Evolutionary conservation across 371 early-diverging fungal species (phyloP), one percentile per base, ranked within the genome.

Genomic region (Mortierella sp.): DNA sequence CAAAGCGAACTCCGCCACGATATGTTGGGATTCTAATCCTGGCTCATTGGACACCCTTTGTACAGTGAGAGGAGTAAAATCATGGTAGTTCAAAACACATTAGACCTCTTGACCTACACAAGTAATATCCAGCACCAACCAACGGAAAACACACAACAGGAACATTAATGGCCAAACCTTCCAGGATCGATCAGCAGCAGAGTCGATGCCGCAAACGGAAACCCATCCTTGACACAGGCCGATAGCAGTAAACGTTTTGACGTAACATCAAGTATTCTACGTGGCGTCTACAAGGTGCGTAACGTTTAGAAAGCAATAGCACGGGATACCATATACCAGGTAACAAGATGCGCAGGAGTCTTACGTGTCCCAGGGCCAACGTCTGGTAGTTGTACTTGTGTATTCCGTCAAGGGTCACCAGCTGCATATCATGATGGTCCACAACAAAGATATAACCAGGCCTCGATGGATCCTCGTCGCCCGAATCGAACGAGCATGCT

Each of bases 201-300:
- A 4, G 46, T 50, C 6, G 75, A 68, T 4, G 55, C 64, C 5
- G 63, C 68, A 49, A 56, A 60, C 0, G 75, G 75, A 14, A 73
- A 73, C 7, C 58, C 67, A 4, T 67, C 56, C 0, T 52, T 49
- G 2, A 73, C 68, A 19, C 57, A 54, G 5, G 75, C 75, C 1
- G 60, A 56, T 3, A 73, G 27, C 32, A 73, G 9, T 6, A 73
- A 31, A 4, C 48, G 43, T 42, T 73, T 56, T 0, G 75, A 73
- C 0, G 75, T 47, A 7, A 73, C 50, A 23, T 73, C 64, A 15
- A 73, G 60, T 9, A 73, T 55, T 34, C 62, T 62, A 14, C 75
- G 54, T 28, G 75, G 75, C 8, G 75, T 73, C 68, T 73, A 44
- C 9, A 19, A 19, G 24, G 57, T 27, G 23, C 15, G 41, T 17